These are phyloP conservation scores for Saturnispora diversa DNA, from an alignment of 805 yeast species.

Conservation along the genomic window DNA sequence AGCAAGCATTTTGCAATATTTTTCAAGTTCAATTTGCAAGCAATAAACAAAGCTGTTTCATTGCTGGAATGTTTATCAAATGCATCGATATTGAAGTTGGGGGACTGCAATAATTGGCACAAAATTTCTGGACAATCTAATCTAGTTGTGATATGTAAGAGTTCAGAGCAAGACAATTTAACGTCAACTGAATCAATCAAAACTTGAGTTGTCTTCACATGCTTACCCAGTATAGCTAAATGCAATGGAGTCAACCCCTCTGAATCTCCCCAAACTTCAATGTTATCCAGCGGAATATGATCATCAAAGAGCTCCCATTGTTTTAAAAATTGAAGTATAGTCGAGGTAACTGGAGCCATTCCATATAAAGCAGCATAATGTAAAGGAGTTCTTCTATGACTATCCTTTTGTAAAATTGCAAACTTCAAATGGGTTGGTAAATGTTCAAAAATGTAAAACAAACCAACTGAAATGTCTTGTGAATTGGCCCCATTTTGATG, in stretches of 20 bases:
- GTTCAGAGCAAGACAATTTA: constrained; percentile 42
- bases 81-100: constrained; percentile 53
- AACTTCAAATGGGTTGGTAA: constrained; percentile 47
- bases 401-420: constrained; percentile 59
- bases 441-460: constrained; percentile 49
- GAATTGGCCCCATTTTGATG: constrained; percentile 44
- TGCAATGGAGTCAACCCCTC: constrained; percentile 79
- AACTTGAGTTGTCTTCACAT: constrained; percentile 63
- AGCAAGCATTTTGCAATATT: constrained; percentile 50
- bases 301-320: constrained; percentile 54
- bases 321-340: constrained; percentile 47
- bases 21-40: constrained; percentile 54
- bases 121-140: constrained; percentile 54
- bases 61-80: constrained; percentile 49
- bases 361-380: constrained; percentile 91
- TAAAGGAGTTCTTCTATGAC: constrained; percentile 72
- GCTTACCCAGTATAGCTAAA: constrained; percentile 72
- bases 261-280: constrained; percentile 60
- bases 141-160: constrained; percentile 61
- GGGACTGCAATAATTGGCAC: constrained; percentile 41
- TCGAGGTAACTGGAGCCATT: constrained; percentile 49
- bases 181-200: constrained; percentile 42
- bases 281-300: constrained; percentile 46
- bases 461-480: constrained; percentile 49
- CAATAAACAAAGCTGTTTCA: constrained; percentile 81